These are phyloP conservation scores for Sungouiozyma intestinalis DNA, from an alignment of 805 yeast species.

Conservation along the genomic window DNA sequence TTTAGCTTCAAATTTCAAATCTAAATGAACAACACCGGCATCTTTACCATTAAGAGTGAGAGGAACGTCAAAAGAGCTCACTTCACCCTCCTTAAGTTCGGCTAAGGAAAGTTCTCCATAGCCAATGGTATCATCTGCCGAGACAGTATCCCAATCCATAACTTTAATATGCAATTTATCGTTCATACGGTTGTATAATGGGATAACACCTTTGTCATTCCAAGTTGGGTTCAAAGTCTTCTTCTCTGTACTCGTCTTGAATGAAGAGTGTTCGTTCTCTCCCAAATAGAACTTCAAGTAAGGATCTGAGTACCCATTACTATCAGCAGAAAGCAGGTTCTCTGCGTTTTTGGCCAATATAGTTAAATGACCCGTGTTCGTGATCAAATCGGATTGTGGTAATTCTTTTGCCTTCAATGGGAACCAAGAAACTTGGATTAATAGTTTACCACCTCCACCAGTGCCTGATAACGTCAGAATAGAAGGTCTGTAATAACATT, in stretches of 20 bases:
- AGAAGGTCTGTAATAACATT: conserved; percentile 53
- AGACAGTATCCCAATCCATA: conserved; percentile 90
- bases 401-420: conserved; percentile 54
- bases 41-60: conserved; percentile 30
- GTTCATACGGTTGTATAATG: conserved; percentile 51
- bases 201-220: conserved; percentile 58
- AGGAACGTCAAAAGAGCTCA: conserved; percentile 41
- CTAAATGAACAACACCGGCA: conserved; percentile 53
- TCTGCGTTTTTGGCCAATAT: conserved; percentile 55
- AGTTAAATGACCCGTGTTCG: conserved; percentile 61
- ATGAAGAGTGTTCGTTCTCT: conserved; percentile 45
- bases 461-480: conserved; percentile 43
- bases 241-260: conserved; percentile 71
- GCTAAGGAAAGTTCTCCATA: conserved; percentile 45
- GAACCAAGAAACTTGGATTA: conserved; percentile 61
- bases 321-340: conserved; percentile 73
- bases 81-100: conserved; percentile 39
- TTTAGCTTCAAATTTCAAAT: conserved; percentile 57
- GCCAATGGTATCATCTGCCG: conserved; percentile 76
- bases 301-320: conserved; percentile 91
- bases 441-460: conserved; percentile 40
- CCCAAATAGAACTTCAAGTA: conserved; percentile 61
- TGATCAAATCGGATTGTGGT: conserved; percentile 65
- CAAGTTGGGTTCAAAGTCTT: conserved; percentile 85
- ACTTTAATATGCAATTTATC: conserved; percentile 48